These are phyloP conservation scores for Tardiomyces digboiensis DNA, from an alignment of 1,139 yeast species.

Conservation along the genomic window DNA sequence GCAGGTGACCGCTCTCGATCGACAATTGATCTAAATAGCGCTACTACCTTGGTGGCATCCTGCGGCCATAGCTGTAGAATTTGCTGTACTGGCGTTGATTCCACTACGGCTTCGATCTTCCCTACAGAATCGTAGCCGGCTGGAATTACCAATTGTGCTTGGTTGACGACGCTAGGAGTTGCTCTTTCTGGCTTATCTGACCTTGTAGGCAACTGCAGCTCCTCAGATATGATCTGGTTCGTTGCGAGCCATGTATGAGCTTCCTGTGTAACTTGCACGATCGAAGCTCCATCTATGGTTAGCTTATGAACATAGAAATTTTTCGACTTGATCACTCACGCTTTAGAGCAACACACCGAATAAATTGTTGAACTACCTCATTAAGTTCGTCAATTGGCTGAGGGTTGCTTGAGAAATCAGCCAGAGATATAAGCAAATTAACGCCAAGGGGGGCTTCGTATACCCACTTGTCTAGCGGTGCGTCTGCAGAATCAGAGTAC, in stretches of 20 bases:
- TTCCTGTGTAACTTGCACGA: slow-evolving; percentile 13
- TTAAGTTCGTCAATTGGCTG: slow-evolving; percentile 19
- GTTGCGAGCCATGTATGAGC: slow-evolving; percentile 6
- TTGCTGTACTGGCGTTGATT: slow-evolving; percentile 17
- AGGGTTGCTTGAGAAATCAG: slow-evolving; percentile 4
- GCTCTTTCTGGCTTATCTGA: slow-evolving; percentile 7
- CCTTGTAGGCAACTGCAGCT: slow-evolving; percentile 14
- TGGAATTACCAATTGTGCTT: slow-evolving; percentile 34
- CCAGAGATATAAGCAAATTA: slow-evolving; percentile 16
- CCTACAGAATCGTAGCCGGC: slow-evolving; percentile 32
- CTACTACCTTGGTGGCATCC: neutral
- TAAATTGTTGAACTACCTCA: slow-evolving; percentile 43
- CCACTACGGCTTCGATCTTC: slow-evolving; percentile 24
- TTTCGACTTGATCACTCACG: too few species aligned
- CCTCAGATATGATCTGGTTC: slow-evolving; percentile 15
- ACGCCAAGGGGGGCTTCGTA: slow-evolving; percentile 25
- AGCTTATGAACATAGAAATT: too few species aligned
- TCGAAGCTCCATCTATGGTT: slow-evolving; percentile 31
- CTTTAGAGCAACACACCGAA: slow-evolving; percentile 40
- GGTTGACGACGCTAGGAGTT: slow-evolving; percentile 25
- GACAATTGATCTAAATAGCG: neutral
- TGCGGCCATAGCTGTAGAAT: slow-evolving; percentile 9
- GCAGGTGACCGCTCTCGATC: neutral
- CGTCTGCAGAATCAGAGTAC: slow-evolving; percentile 11
- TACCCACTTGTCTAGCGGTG: slow-evolving; percentile 25